phyloP scores from a whole-genome alignment of 108 stramenopile species.

The Thalassiosira profunda region DNA sequence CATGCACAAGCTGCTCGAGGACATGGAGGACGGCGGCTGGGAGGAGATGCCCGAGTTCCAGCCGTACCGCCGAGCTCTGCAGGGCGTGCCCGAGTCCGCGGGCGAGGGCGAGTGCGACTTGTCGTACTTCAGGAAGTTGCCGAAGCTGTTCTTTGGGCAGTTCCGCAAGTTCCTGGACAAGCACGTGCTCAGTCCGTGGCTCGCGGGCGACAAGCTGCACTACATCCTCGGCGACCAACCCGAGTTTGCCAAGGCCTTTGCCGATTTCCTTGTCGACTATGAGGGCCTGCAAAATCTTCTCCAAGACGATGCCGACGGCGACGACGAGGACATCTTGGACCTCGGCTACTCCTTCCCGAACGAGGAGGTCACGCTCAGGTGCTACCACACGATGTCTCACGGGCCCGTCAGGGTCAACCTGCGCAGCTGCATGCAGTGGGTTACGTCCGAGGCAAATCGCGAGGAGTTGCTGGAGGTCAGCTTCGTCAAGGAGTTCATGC shows the following conservation, averaged over 20 bases:
- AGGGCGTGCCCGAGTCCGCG: not conserved
- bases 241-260: not conserved
- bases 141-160: not conserved
- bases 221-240: not conserved
- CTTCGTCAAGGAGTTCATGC: not conserved
- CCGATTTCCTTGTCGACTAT: not conserved
- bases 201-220: not conserved
- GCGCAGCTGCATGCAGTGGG: not conserved
- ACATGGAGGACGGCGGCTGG: conserved; percentile 4
- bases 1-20: not conserved
- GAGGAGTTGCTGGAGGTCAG: not conserved
- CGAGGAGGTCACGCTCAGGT: not conserved
- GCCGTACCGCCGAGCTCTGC: not conserved
- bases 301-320: not conserved
- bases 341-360: not conserved
- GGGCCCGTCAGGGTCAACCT: not conserved
- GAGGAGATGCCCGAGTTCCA: not conserved
- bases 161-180: not conserved
- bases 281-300: too few relatives aligned
- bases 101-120: too few relatives aligned
- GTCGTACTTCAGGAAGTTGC: not conserved
- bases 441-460: not conserved
- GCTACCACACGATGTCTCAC: not conserved
- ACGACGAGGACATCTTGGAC: not conserved
- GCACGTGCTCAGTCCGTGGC: not conserved